phyloP scores from a whole-genome alignment of 2,329 filamentous ascomycete species.

The Dactylellina haptotyla region DNA sequence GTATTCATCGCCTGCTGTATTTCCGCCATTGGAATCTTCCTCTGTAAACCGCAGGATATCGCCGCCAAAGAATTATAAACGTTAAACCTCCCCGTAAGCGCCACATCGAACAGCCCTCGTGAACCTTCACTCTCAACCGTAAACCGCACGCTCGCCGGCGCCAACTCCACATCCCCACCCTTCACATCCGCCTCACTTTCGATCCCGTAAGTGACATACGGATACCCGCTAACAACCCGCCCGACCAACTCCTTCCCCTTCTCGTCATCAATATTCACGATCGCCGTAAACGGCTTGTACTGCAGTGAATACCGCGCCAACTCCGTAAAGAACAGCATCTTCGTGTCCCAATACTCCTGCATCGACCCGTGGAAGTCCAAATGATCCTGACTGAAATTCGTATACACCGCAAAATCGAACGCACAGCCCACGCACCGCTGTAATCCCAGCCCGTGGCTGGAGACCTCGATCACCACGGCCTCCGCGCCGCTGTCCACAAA shows the following conservation, averaged over 20 bases:
- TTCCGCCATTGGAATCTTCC: conserved; percentile 1
- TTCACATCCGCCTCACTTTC: conserved; percentile 4
- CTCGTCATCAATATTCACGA: conserved; percentile 30
- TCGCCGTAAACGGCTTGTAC: conserved; percentile 22
- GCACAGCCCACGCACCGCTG: conserved; percentile 35
- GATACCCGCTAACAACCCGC: neutral
- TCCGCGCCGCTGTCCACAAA: conserved; percentile 24
- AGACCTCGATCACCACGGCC: conserved; percentile 33
- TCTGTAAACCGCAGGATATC: conserved; percentile 1
- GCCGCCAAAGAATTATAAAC: conserved; percentile 26
- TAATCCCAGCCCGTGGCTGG: conserved; percentile 35
- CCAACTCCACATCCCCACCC: conserved; percentile 1
- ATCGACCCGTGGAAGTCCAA: conserved; percentile 35
- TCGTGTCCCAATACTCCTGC: conserved; percentile 37
- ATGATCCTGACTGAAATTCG: conserved; percentile 43
- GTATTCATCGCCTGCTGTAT: conserved; percentile 9
- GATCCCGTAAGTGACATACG: conserved; percentile 11
- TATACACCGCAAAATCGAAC: conserved; percentile 32
- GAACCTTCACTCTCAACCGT: neutral
- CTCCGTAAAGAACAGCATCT: conserved; percentile 27
- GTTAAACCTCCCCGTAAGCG: conserved; percentile 35
- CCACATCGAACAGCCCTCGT: conserved; percentile 17
- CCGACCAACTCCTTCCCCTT: conserved; percentile 10
- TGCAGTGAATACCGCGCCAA: conserved; percentile 17
- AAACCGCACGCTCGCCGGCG: neutral